Conservation (phyloP, 2,329 filamentous ascomycete species). For the Pseudogymnoascus sp. region DNA sequence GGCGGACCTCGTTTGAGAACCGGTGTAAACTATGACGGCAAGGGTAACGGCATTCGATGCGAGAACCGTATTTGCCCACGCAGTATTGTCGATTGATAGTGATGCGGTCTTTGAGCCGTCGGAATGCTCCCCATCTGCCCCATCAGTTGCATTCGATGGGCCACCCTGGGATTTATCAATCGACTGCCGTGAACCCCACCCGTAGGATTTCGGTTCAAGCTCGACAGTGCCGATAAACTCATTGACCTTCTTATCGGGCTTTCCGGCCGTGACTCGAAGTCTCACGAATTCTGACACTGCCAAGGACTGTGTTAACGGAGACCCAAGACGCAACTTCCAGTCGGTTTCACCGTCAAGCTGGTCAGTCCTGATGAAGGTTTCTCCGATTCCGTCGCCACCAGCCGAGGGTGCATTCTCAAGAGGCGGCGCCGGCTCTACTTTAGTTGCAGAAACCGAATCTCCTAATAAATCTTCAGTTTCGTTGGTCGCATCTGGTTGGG, state of each 20-base stretch:
- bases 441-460: slow-evolving; percentile 25
- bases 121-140: slow-evolving; percentile 12
- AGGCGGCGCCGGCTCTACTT: slow-evolving; percentile 18
- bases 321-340: slow-evolving; percentile 91
- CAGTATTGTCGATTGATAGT: slow-evolving; percentile 90
- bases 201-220: slow-evolving; percentile 52
- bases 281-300: slow-evolving; percentile 63
- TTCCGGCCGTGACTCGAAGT: slow-evolving; percentile 69
- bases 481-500: slow-evolving; percentile 17
- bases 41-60: slow-evolving; percentile 85
- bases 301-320: slow-evolving; percentile 75
- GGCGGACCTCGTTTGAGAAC: slow-evolving; percentile 85
- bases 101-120: slow-evolving; percentile 52
- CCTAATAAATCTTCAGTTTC: slow-evolving; percentile 23
- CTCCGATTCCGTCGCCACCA: slow-evolving; percentile 44
- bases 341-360: slow-evolving; percentile 97
- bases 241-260: slow-evolving; percentile 89
- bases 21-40: slow-evolving; percentile 89
- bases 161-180: slow-evolving; percentile 31
- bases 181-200: slow-evolving; percentile 25
- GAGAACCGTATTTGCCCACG: slow-evolving; percentile 96
- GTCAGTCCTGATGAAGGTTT: slow-evolving; percentile 95
- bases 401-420: slow-evolving; percentile 22
- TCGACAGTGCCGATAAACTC: slow-evolving; percentile 89
- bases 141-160: slow-evolving; percentile 23